Evolutionary conservation across 1,284 basidiomycete genomes (phyloP).

Genomic region (Boletus sp.): DNA sequence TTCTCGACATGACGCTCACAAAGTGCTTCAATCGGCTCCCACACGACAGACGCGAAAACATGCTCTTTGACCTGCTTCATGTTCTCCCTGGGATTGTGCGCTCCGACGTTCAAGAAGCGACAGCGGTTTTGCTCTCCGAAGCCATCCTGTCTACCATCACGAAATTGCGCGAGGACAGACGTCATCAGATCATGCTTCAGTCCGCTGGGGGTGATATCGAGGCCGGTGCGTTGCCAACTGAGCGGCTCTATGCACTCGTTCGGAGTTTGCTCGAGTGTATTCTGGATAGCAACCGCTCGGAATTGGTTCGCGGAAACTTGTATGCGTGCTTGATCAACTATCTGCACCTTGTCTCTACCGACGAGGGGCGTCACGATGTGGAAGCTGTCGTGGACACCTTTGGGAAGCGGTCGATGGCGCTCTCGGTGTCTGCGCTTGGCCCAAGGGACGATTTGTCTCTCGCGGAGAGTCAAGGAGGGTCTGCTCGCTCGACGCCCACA

Average conservation of each 20-base stretch:
- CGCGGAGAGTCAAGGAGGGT: conserved; percentile 35
- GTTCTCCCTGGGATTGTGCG: conserved; percentile 66
- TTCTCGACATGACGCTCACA: conserved; percentile 78
- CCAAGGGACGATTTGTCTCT: conserved; percentile 39
- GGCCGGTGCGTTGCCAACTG: conserved; percentile 69
- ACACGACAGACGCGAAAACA: conserved; percentile 75
- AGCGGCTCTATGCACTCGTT: conserved; percentile 76
- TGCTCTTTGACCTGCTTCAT: conserved; percentile 84
- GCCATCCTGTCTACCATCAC: conserved; percentile 79
- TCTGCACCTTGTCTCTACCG: conserved; percentile 64
- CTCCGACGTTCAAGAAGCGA: conserved; percentile 61
- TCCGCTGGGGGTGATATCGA: conserved; percentile 59
- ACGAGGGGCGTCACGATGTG: conserved; percentile 16
- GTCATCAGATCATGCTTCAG: conserved; percentile 61
- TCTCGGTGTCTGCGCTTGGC: conserved; percentile 36
- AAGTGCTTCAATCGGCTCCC: conserved; percentile 82
- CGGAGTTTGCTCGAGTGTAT: conserved; percentile 76
- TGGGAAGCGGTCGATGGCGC: conserved; percentile 24
- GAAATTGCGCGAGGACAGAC: conserved; percentile 75
- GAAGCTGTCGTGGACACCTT: conserved; percentile 28
- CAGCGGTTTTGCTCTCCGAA: conserved; percentile 79
- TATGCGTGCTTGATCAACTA: conserved; percentile 90
- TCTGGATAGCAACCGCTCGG: conserved; percentile 74
- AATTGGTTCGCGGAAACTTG: conserved; percentile 93
- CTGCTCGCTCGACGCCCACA: conserved; percentile 24